phyloP scores from a whole-genome alignment of 768 basidiomycete genomes.

The Russula griseocarnosa region DNA sequence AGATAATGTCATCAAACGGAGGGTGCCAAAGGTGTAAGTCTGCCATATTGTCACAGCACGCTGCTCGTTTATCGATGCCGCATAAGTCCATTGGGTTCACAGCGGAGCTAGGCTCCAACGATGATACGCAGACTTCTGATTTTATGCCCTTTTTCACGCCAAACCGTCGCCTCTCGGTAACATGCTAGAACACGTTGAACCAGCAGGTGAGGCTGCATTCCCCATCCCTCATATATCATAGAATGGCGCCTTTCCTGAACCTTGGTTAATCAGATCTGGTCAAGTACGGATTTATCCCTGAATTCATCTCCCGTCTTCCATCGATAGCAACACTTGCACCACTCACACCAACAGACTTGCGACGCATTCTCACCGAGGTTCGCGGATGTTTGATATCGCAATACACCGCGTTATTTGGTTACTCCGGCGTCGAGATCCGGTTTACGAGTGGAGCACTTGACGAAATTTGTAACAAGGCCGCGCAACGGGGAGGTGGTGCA shows the following conservation, averaged over 20 bases:
- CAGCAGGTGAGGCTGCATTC: slow-evolving; percentile 46
- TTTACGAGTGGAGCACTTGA: slow-evolving; percentile 80
- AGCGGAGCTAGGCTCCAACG: slow-evolving; percentile 45
- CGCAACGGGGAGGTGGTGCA: slow-evolving; percentile 83
- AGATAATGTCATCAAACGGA: slow-evolving; percentile 72
- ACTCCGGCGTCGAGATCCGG: slow-evolving; percentile 79
- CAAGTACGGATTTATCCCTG: slow-evolving; percentile 92
- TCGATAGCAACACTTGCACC: slow-evolving; percentile 82
- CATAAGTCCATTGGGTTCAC: slow-evolving; percentile 86
- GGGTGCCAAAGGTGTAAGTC: slow-evolving; percentile 82
- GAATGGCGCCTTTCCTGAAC: background rate
- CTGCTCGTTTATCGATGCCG: slow-evolving; percentile 10
- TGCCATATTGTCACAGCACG: background rate
- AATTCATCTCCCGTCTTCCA: slow-evolving; percentile 92
- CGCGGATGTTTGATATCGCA: slow-evolving; percentile 88
- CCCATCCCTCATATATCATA: background rate
- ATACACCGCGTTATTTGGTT: slow-evolving; percentile 78
- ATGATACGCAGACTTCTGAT: slow-evolving; percentile 36
- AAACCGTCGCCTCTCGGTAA: slow-evolving; percentile 55
- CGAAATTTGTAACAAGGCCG: slow-evolving; percentile 76
- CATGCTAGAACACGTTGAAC: slow-evolving; percentile 66
- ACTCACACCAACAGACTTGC: slow-evolving; percentile 74
- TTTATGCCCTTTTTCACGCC: slow-evolving; percentile 73
- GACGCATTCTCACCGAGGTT: slow-evolving; percentile 89
- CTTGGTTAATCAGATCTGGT: slow-evolving; percentile 55